These are phyloP conservation scores for Apiotrichum gamsii DNA, from an alignment of 1,284 basidiomycete genomes.

Conservation along the genomic window DNA sequence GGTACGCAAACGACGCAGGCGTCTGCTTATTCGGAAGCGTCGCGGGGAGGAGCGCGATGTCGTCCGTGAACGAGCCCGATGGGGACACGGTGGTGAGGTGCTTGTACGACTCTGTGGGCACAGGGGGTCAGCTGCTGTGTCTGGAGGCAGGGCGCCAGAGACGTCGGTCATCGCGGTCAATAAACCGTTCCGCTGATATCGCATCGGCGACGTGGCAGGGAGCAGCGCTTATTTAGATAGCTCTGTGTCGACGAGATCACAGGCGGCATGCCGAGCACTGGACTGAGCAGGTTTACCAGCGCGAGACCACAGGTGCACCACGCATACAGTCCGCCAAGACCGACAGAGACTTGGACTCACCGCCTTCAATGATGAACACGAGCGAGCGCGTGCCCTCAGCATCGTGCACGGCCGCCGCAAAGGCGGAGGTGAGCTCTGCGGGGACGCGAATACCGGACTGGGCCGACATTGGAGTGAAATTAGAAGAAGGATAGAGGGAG, in stretches of 20 bases:
- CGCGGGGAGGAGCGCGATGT: slow-evolving; percentile 34
- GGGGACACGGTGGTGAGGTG: slow-evolving; percentile 31
- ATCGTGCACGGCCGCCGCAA: slow-evolving; percentile 28
- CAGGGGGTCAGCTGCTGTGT: no score
- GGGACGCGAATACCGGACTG: slow-evolving; percentile 47
- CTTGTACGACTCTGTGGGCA: slow-evolving; percentile 31
- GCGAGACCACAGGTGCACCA: no score
- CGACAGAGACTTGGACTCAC: no score
- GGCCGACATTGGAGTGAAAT: slow-evolving; percentile 40
- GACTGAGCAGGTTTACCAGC: no score
- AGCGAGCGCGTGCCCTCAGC: slow-evolving; percentile 35
- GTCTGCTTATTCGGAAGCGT: slow-evolving; percentile 38
- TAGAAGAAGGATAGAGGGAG: not conserved
- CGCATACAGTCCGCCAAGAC: no score
- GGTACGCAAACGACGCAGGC: slow-evolving; percentile 44
- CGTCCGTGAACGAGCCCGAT: slow-evolving; percentile 36
- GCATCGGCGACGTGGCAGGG: no score
- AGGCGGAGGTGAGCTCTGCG: slow-evolving; percentile 31
- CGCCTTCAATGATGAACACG: slow-evolving; percentile 45
- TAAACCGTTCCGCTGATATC: no score
- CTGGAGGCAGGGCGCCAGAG: not conserved
- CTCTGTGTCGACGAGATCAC: no score
- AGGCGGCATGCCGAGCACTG: no score
- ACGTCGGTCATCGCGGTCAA: not conserved
- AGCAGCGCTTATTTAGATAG: no score